A percentile compares a stretch with the other conserved stretches of the same genome.
These are phyloP conservation scores for Leucocoprinus birnbaumii DNA, from an alignment of 768 basidiomycete genomes.

Conservation along the genomic window DNA sequence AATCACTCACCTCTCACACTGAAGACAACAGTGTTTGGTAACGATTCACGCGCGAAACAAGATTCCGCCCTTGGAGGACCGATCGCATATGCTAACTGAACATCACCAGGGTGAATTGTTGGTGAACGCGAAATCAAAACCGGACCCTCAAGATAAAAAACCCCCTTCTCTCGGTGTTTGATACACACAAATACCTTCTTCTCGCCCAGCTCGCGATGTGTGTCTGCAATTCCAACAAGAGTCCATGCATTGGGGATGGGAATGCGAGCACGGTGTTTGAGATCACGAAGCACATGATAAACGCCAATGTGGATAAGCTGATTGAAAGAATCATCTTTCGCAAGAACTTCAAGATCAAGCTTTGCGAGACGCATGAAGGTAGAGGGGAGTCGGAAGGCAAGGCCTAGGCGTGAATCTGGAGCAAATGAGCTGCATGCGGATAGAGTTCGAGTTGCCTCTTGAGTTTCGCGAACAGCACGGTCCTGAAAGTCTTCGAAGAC, in stretches of 20 bases:
- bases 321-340: constrained; percentile 41
- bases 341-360: constrained; percentile 33
- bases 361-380: constrained; percentile 46
- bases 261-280: constrained; percentile 67
- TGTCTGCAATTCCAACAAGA: constrained; percentile 69
- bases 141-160: constrained; percentile 48
- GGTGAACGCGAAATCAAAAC: constrained; percentile 61
- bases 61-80: constrained; percentile 50
- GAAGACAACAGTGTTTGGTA: constrained; percentile 62
- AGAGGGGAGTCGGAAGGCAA: constrained; percentile 51
- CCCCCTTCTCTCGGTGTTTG: constrained; percentile 32
- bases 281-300: constrained; percentile 57
- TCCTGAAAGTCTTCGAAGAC: constrained; percentile 54
- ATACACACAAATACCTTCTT: constrained; percentile 62
- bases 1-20: constrained; percentile 43
- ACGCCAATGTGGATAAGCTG: constrained; percentile 49
- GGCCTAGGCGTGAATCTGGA: constrained; percentile 54
- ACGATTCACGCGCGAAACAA: constrained; percentile 45
- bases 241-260: constrained; percentile 62
- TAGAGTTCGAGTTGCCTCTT: constrained; percentile 38
- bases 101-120: constrained; percentile 65
- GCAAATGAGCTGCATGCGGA: constrained; percentile 39
- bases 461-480: constrained; percentile 41
- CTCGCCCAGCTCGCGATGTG: constrained; percentile 46
- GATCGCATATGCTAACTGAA: constrained; percentile 54